Evolutionary conservation across 2,329 filamentous ascomycete species (phyloP).

Genomic region (Pseudogymnoascus destructans): DNA sequence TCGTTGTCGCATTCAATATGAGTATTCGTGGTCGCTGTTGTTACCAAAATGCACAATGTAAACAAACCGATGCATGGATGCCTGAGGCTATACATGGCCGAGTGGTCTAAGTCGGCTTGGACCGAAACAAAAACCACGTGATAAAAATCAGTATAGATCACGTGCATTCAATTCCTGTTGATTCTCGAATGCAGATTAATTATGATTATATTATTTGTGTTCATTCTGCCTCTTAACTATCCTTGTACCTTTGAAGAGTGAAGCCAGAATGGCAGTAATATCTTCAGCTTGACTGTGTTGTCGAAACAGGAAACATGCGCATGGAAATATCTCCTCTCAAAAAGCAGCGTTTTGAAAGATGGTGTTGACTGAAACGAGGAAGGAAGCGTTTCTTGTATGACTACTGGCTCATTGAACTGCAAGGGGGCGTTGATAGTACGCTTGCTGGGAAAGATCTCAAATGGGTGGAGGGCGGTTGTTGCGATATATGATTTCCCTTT

Average conservation of each 20-base stretch:
- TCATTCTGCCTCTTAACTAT: not conserved
- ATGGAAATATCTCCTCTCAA: not conserved
- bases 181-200: not conserved
- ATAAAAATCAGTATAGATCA: not conserved
- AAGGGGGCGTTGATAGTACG: not conserved
- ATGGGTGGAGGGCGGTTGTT: not conserved
- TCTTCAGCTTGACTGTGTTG: not conserved
- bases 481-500: not conserved
- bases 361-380: not conserved
- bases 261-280: not conserved
- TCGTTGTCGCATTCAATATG: conserved; percentile 3
- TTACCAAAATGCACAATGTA: not conserved
- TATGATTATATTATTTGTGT: not conserved
- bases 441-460: not conserved
- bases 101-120: not conserved
- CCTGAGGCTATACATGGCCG: not conserved
- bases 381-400: not conserved
- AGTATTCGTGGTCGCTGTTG: conserved; percentile 3
- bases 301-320: not conserved
- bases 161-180: not conserved
- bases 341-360: not conserved
- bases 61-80: not conserved
- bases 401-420: not conserved
- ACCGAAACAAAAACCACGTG: not conserved
- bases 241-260: not conserved